Conservation (phyloP, 768 basidiomycete species). For the Pleurotus cornucopiae region DNA sequence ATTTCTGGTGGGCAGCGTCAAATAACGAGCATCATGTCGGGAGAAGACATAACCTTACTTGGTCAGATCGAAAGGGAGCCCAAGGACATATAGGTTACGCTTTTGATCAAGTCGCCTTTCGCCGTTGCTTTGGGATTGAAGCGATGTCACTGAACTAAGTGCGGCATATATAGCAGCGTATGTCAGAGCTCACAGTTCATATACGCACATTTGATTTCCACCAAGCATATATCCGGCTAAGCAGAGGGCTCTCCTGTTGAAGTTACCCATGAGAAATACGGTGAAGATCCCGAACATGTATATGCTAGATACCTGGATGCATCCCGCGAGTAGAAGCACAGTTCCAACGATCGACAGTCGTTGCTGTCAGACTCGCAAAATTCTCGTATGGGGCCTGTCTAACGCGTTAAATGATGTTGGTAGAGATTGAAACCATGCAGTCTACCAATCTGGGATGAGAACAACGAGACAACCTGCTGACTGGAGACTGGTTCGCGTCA, state of each 20-base stretch:
- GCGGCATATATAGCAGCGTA: background rate
- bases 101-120: constrained; percentile 43
- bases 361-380: background rate
- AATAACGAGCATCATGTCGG: background rate
- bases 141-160: background rate
- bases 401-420: background rate
- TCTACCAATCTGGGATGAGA: constrained; percentile 1
- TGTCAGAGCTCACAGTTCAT: background rate
- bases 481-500: background rate
- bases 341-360: constrained; percentile 37
- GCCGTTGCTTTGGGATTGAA: constrained; percentile 16
- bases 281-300: background rate
- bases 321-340: constrained; percentile 51
- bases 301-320: constrained; percentile 38
- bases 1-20: constrained; percentile 22
- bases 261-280: background rate
- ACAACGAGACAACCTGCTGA: constrained; percentile 4
- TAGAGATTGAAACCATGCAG: background rate
- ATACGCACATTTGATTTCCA: constrained; percentile 51
- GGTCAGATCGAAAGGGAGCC: constrained; percentile 75
- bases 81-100: constrained; percentile 82
- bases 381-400: background rate
- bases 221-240: constrained; percentile 61
- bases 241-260: constrained; percentile 57
- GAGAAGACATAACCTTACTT: constrained; percentile 42